Conservation (phyloP, 306 rosid genomes). For the Glycine tomentella region DNA sequence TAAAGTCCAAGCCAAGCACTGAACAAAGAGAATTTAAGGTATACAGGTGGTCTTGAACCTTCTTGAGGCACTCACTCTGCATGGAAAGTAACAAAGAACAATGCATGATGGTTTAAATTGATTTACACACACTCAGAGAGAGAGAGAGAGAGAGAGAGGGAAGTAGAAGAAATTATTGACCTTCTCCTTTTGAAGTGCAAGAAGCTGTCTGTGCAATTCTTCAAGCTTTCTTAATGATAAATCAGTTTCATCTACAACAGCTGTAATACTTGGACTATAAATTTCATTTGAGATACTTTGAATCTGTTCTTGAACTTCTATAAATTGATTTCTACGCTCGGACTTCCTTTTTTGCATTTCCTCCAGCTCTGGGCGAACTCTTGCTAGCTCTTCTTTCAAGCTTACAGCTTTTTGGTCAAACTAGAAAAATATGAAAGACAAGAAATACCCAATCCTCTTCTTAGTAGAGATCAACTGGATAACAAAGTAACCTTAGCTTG, state of each 20-base stretch:
- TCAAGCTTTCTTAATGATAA: constrained; percentile 90
- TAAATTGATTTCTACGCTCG: constrained; percentile 76
- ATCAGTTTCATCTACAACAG: constrained; percentile 77
- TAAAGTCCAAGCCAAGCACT: constrained; percentile 88
- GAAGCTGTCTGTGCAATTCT: constrained; percentile 81
- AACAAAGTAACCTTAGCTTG: background rate
- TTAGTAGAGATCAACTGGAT: constrained; percentile 34
- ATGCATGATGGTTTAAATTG: constrained; percentile 32
- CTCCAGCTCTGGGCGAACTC: constrained; percentile 80
- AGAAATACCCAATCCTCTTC: constrained; percentile 34
- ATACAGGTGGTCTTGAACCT: constrained; percentile 70
- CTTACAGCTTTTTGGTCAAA: constrained; percentile 69
- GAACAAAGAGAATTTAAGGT: constrained; percentile 75
- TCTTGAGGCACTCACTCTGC: constrained; percentile 83
- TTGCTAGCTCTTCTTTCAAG: constrained; percentile 88
- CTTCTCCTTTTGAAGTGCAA: constrained; percentile 88
- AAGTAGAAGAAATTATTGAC: constrained; percentile 48
- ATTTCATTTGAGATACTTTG: constrained; percentile 72
- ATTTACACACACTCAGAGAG: background rate
- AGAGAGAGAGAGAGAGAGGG: background rate
- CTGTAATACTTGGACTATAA: constrained; percentile 47
- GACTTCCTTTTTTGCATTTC: constrained; percentile 84
- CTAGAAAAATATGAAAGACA: constrained; percentile 55
- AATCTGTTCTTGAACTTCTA: constrained; percentile 74
- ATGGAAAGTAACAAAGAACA: constrained; percentile 32